These are phyloP conservation scores for Echeveria elegans DNA, from an alignment of 164 flowering plant species.

Conservation along the genomic window DNA sequence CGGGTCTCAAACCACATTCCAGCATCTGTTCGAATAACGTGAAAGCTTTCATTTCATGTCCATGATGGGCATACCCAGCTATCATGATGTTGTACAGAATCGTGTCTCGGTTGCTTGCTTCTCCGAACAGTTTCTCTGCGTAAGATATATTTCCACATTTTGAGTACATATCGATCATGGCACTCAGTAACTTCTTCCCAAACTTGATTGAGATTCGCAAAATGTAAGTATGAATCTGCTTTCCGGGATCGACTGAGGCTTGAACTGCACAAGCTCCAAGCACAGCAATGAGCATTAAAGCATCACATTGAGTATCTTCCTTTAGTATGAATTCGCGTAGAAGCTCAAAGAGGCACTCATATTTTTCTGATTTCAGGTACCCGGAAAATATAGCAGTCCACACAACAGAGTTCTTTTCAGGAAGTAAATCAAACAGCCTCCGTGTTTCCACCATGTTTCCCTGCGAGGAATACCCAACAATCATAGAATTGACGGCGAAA, in stretches of 20 bases:
- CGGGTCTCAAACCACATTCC: slow-evolving; percentile 35
- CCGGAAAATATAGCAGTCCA: slow-evolving; percentile 82
- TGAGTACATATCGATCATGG: background rate
- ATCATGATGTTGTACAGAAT: slow-evolving; percentile 66
- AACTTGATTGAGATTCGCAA: background rate
- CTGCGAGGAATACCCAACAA: slow-evolving; percentile 44
- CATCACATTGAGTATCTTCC: slow-evolving; percentile 31
- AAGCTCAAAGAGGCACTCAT: slow-evolving; percentile 49
- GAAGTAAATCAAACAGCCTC: slow-evolving; percentile 49
- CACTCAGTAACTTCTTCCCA: background rate
- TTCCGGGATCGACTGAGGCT: slow-evolving; percentile 58
- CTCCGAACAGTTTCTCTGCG: slow-evolving; percentile 45
- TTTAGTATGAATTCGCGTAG: slow-evolving; percentile 26
- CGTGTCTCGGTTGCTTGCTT: slow-evolving; percentile 26
- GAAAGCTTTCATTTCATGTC: slow-evolving; percentile 43
- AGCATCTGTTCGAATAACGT: slow-evolving; percentile 46
- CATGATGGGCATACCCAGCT: slow-evolving; percentile 69
- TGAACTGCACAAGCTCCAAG: slow-evolving; percentile 56
- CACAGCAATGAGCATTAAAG: slow-evolving; percentile 35
- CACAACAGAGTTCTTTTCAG: slow-evolving; percentile 44
- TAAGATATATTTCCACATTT: slow-evolving; percentile 37
- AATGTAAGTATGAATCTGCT: slow-evolving; percentile 10
- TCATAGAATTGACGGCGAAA: slow-evolving; percentile 51
- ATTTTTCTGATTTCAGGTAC: slow-evolving; percentile 42
- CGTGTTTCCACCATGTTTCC: slow-evolving; percentile 60